phyloP scores from a whole-genome alignment of 768 basidiomycete genomes.

The Aureoboletus auriporus region DNA sequence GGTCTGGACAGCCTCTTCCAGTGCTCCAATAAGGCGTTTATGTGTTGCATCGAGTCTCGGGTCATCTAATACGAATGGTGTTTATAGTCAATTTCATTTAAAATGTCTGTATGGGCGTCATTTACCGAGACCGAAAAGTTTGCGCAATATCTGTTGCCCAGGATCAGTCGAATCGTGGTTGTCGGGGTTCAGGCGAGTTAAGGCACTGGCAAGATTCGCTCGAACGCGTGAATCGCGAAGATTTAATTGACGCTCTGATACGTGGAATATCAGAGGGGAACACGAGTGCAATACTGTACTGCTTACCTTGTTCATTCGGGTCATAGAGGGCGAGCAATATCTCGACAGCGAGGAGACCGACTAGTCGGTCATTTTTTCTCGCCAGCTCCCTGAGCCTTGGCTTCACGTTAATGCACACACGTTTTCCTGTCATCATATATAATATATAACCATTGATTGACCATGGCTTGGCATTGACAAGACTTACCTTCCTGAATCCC shows the following conservation, averaged over 20 bases:
- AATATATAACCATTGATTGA: not conserved
- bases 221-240: slow-evolving; percentile 6
- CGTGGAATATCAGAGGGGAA: not conserved
- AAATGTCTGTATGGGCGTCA: not conserved
- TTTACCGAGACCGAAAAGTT: slow-evolving; percentile 19
- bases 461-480: not conserved
- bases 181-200: slow-evolving; percentile 5
- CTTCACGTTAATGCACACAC: slow-evolving; percentile 4
- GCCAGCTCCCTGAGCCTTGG: slow-evolving; percentile 15
- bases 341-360: slow-evolving; percentile 21
- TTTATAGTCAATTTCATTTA: not conserved
- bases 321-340: slow-evolving; percentile 14
- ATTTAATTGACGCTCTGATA: slow-evolving; percentile 7
- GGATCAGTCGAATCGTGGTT: not conserved
- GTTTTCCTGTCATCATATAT: not conserved
- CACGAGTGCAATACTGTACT: not conserved
- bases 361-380: not conserved
- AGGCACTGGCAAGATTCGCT: slow-evolving; percentile 15
- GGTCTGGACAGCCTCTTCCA: slow-evolving; percentile 1
- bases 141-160: slow-evolving; percentile 3
- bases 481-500: slow-evolving; percentile 15
- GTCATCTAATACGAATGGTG: slow-evolving; percentile 3
- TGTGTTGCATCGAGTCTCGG: not conserved
- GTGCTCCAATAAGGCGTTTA: slow-evolving; percentile 7
- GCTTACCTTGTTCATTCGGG: slow-evolving; percentile 2